These are phyloP conservation scores for Onygenales sp. DNA, from an alignment of 2,329 filamentous ascomycete species.

Conservation along the genomic window DNA sequence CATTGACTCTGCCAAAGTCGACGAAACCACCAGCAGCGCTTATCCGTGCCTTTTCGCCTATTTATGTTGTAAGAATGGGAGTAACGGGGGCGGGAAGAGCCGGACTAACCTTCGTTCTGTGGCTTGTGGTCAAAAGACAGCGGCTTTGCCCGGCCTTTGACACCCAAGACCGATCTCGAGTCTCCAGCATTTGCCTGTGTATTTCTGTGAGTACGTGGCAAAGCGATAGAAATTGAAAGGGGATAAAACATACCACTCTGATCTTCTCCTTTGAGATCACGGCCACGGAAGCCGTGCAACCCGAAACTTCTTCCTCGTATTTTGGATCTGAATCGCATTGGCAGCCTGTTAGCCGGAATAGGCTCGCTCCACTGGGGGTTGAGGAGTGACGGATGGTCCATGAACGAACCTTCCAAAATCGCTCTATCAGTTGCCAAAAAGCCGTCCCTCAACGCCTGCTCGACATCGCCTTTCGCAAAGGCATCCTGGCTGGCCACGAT, in stretches of 20 bases:
- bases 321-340: conserved; percentile 61
- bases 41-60: conserved; percentile 92
- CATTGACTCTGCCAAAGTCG: conserved; percentile 96
- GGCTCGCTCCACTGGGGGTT: neutral
- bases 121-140: conserved; percentile 99
- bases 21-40: conserved; percentile 94
- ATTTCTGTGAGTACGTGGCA: conserved; percentile 9
- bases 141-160: conserved; percentile 95
- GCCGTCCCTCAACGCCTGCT: conserved; percentile 93
- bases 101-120: conserved; percentile 77
- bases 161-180: conserved; percentile 85
- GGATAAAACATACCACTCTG: conserved; percentile 65
- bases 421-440: conserved; percentile 94
- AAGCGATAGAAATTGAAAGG: conserved; percentile 3
- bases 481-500: conserved; percentile 92
- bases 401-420: conserved; percentile 74
- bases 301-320: conserved; percentile 96
- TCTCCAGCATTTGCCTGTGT: conserved; percentile 89
- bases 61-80: conserved; percentile 9
- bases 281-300: conserved; percentile 89
- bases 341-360: conserved; percentile 9
- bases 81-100: neutral
- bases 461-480: conserved; percentile 83
- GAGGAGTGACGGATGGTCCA: neutral
- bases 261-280: conserved; percentile 87